These are phyloP conservation scores for Phlegmacium glaucopus DNA, from an alignment of 768 basidiomycete species.

Conservation along the genomic window DNA sequence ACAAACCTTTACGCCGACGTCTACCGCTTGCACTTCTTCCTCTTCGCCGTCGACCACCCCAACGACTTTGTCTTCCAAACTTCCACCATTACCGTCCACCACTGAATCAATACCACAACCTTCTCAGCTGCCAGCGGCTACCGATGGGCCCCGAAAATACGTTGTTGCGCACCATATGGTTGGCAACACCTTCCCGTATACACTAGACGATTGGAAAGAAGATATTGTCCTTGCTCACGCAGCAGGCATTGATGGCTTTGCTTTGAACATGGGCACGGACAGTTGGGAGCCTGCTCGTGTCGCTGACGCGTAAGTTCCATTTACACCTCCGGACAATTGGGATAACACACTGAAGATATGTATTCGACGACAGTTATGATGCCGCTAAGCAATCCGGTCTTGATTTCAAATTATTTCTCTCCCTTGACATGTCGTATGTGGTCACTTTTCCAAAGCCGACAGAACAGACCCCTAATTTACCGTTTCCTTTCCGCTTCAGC, in stretches of 20 bases:
- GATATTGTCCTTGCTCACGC: conserved; percentile 55
- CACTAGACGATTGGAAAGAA: conserved; percentile 39
- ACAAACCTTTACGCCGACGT: not conserved
- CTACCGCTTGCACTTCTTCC: not conserved
- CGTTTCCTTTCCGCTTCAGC: conserved; percentile 33
- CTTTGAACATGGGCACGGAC: conserved; percentile 67
- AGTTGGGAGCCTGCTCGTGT: conserved; percentile 61
- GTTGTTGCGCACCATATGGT: conserved; percentile 62
- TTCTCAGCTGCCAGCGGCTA: conserved; percentile 10
- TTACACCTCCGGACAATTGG: conserved; percentile 1
- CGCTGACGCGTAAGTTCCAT: conserved; percentile 51
- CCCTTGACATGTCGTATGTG: conserved; percentile 74
- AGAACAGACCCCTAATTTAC: not conserved
- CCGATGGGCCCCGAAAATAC: conserved; percentile 32
- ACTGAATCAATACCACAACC: conserved; percentile 5
- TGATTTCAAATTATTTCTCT: conserved; percentile 71
- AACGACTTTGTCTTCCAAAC: not conserved
- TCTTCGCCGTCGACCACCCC: not conserved
- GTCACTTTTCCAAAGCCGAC: not conserved
- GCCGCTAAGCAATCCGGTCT: conserved; percentile 51
- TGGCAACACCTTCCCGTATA: conserved; percentile 68
- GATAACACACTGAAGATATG: conserved; percentile 2
- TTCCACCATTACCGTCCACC: not conserved
- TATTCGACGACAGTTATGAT: conserved; percentile 37
- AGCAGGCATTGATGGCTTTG: conserved; percentile 66